phyloP scores from a whole-genome alignment of 805 yeast genomes.

The Kuraishia cidri region DNA sequence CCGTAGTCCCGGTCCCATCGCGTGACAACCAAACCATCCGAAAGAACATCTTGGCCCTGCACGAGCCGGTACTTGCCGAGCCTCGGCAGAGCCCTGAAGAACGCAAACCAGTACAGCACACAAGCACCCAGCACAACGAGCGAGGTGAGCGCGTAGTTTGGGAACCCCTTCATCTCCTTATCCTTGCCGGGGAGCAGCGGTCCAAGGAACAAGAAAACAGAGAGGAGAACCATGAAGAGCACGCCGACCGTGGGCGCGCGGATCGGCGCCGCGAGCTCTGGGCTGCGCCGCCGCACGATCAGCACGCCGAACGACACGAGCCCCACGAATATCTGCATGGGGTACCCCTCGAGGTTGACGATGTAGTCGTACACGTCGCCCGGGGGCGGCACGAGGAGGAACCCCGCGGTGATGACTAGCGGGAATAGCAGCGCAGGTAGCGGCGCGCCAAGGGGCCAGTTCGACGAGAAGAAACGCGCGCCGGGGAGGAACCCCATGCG shows the following conservation, averaged over 20 bases:
- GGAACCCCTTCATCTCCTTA: slow-evolving; percentile 30
- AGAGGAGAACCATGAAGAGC: slow-evolving; percentile 30
- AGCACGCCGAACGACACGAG: slow-evolving; percentile 50
- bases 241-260: slow-evolving; percentile 43
- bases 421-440: slow-evolving; percentile 35
- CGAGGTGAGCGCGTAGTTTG: slow-evolving; percentile 40
- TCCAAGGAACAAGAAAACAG: slow-evolving; percentile 37
- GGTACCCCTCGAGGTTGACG: slow-evolving; percentile 43
- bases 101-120: slow-evolving; percentile 44
- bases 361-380: slow-evolving; percentile 44
- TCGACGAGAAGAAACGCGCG: slow-evolving; percentile 41
- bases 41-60: slow-evolving; percentile 27
- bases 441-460: slow-evolving; percentile 47
- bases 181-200: slow-evolving; percentile 36
- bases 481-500: slow-evolving; percentile 46
- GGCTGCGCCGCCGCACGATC: slow-evolving; percentile 38
- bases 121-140: slow-evolving; percentile 31
- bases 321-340: slow-evolving; percentile 37
- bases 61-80: slow-evolving; percentile 34
- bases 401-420: slow-evolving; percentile 26
- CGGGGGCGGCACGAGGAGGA: slow-evolving; percentile 31
- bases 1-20: no score
- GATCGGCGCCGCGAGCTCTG: slow-evolving; percentile 39
- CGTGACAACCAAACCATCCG: slow-evolving; percentile 54
- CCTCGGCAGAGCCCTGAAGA: slow-evolving; percentile 39